phyloP scores from a whole-genome alignment of 106 monocot species.

The Phalaenopsis equestris region DNA sequence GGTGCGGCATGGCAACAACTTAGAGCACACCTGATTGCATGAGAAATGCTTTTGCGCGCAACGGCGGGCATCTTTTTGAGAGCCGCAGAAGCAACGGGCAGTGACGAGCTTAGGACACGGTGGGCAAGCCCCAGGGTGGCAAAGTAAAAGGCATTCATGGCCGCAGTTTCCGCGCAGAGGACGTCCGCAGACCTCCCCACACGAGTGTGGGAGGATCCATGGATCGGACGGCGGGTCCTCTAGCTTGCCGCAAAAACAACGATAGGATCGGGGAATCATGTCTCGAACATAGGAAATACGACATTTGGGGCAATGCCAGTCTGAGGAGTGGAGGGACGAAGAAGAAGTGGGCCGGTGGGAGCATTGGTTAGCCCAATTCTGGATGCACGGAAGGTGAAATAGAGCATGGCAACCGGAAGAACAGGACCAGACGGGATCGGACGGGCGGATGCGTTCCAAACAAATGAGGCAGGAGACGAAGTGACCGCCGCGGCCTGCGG shows the following conservation, averaged over 20 bases:
- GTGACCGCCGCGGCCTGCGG: slow-evolving; percentile 33
- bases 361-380: slow-evolving; percentile 73
- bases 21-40: slow-evolving; percentile 38
- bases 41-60: slow-evolving; percentile 70
- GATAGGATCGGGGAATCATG: slow-evolving; percentile 51
- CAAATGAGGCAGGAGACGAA: slow-evolving; percentile 80
- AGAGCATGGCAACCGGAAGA: slow-evolving; percentile 58
- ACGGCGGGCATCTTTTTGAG: slow-evolving; percentile 41
- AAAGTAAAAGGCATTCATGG: slow-evolving; percentile 80
- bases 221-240: slow-evolving; percentile 58
- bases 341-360: slow-evolving; percentile 17
- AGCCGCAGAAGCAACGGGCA: slow-evolving; percentile 73
- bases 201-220: slow-evolving; percentile 94
- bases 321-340: slow-evolving; percentile 15
- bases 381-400: slow-evolving; percentile 90
- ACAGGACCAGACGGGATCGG: slow-evolving; percentile 88
- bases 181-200: slow-evolving; percentile 64
- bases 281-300: slow-evolving; percentile 40
- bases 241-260: slow-evolving; percentile 80
- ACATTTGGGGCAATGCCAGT: slow-evolving; percentile 94
- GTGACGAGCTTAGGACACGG: slow-evolving; percentile 69
- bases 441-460: slow-evolving; percentile 72
- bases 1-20: slow-evolving; percentile 28
- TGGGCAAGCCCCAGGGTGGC: slow-evolving; percentile 96
- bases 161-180: slow-evolving; percentile 45